Conservation (phyloP, 2,329 filamentous ascomycete genomes). For the Xylaria sp. region DNA sequence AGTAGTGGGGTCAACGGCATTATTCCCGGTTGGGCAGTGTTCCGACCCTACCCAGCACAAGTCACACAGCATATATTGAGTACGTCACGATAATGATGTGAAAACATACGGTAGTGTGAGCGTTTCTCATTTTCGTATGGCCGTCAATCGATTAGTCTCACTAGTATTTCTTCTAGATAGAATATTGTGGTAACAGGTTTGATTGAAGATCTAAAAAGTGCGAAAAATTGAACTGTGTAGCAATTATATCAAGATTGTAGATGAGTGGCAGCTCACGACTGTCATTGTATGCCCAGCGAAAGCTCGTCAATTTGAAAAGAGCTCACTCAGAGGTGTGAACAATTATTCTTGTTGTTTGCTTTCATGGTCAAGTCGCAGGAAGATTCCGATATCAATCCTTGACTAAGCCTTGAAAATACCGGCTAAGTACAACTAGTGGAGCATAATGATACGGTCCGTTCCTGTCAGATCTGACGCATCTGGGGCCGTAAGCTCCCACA, state of each 20-base stretch:
- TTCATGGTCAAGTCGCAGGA: not conserved
- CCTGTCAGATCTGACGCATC: not conserved
- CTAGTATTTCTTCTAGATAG: not conserved
- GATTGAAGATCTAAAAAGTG: not conserved
- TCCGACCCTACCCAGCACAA: not conserved
- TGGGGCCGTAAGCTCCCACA: not conserved
- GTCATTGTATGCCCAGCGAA: not conserved
- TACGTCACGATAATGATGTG: not conserved
- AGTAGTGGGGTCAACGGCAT: not conserved
- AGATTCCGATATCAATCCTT: not conserved
- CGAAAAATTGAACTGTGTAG: not conserved
- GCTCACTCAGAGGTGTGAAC: not conserved
- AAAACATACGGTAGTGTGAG: not conserved
- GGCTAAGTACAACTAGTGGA: not conserved
- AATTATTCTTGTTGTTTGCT: not conserved
- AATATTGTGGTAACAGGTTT: not conserved
- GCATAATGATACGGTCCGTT: not conserved
- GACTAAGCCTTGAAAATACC: not conserved
- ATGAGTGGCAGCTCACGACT: not conserved
- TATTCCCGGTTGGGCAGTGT: conserved; percentile 1
- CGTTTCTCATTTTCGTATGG: not conserved
- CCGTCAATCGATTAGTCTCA: not conserved
- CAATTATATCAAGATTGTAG: not conserved
- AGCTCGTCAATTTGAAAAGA: not conserved
- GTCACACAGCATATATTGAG: not conserved